Evolutionary conservation across 805 yeast genomes (phyloP).

Genomic region (Komagataella populi): DNA sequence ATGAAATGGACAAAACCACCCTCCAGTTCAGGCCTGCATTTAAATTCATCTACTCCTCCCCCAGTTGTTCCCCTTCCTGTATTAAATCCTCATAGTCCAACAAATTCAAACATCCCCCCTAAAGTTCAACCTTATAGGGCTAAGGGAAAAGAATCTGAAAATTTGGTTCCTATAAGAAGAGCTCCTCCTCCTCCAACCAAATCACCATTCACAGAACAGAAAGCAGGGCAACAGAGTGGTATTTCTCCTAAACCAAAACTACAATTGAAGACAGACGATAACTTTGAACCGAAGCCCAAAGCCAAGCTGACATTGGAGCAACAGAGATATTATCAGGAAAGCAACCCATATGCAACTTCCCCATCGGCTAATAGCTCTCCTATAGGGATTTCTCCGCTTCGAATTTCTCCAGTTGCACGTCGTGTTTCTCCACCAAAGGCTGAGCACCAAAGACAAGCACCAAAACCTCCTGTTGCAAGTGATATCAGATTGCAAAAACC

Average conservation of each 20-base stretch:
- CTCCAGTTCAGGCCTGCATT: constrained; percentile 1
- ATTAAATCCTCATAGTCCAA: constrained; percentile 5
- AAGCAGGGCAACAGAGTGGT: not conserved
- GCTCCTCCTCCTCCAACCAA: constrained; percentile 23
- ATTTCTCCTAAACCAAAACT: not conserved
- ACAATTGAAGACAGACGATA: not conserved
- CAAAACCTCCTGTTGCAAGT: constrained; percentile 1
- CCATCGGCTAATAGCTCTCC: not conserved
- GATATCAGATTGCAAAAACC: constrained; percentile 4
- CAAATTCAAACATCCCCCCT: constrained; percentile 20
- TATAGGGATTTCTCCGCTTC: not conserved
- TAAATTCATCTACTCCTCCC: constrained; percentile 3
- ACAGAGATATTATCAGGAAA: not conserved
- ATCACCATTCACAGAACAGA: constrained; percentile 6
- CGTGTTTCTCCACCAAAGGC: not conserved
- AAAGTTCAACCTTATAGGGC: constrained; percentile 21
- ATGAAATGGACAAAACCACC: constrained; percentile 31
- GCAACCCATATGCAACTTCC: not conserved
- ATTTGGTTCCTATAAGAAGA: constrained; percentile 9
- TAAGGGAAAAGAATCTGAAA: constrained; percentile 7
- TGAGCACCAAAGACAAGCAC: not conserved
- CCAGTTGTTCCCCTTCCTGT: constrained; percentile 3
- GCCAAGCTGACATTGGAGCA: not conserved
- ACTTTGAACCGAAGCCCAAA: not conserved
- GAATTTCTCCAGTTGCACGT: not conserved